A percentile compares a stretch with the other conserved stretches of the same genome.
These are phyloP conservation scores for Kokia cookei DNA, from an alignment of 441 rosid genomes.

Conservation along the genomic window DNA sequence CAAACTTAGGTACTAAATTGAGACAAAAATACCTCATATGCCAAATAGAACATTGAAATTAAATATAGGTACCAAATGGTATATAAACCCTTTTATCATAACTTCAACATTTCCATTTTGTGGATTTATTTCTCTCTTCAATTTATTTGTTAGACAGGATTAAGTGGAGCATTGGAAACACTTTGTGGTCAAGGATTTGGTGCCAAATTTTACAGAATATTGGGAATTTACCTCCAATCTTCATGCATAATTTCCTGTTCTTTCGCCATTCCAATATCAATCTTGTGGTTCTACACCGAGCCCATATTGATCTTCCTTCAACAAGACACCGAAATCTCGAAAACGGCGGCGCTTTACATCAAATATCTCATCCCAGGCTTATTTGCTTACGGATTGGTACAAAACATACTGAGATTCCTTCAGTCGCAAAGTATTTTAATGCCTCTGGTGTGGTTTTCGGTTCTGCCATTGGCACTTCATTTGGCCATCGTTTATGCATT, in stretches of 20 bases:
- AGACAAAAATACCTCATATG: too few relatives aligned
- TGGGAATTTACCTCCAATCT: constrained; percentile 72
- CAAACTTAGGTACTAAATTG: too few relatives aligned
- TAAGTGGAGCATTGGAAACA: constrained; percentile 82
- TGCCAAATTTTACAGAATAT: constrained; percentile 41
- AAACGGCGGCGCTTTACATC: constrained; percentile 44
- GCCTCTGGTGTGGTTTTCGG: constrained; percentile 47
- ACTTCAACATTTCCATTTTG: too few relatives aligned
- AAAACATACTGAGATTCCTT: constrained; percentile 60
- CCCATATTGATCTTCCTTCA: constrained; percentile 35
- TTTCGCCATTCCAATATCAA: constrained; percentile 38
- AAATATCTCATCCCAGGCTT: constrained; percentile 64
- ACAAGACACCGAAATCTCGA: constrained; percentile 49
- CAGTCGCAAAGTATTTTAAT: constrained; percentile 62
- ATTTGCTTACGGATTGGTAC: constrained; percentile 64
- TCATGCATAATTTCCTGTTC: constrained; percentile 55
- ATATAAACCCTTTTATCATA: too few relatives aligned
- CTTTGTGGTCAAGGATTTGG: constrained; percentile 85
- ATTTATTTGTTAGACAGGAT: constrained; percentile 34
- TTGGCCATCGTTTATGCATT: constrained; percentile 34
- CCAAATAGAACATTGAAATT: too few relatives aligned
- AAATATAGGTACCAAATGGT: too few relatives aligned
- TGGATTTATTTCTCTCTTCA: too few relatives aligned
- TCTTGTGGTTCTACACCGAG: constrained; percentile 55
- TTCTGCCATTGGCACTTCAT: constrained; percentile 40